Conservation (phyloP, 2,329 filamentous ascomycete species). For the Pyrenophora seminiperda region DNA sequence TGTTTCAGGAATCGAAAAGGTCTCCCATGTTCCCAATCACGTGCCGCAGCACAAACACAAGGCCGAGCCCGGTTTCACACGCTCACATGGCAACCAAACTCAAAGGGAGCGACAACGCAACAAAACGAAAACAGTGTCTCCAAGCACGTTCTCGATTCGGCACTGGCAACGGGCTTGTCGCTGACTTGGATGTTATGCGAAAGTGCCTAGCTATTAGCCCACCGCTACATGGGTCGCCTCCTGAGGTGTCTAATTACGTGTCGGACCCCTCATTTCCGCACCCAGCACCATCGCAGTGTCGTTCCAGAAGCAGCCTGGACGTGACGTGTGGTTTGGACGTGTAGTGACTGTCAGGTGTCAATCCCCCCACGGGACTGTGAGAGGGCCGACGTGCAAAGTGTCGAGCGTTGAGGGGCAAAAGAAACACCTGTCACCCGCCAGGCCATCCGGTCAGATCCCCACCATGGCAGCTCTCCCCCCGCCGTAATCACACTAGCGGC, state of each 20-base stretch:
- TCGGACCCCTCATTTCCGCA: slow-evolving; percentile 16
- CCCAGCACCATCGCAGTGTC: slow-evolving; percentile 5
- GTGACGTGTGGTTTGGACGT: slow-evolving; percentile 4
- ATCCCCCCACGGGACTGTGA: neutral
- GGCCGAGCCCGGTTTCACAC: too few species aligned
- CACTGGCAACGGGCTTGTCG: too few species aligned
- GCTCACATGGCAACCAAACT: too few species aligned
- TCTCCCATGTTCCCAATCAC: too few species aligned
- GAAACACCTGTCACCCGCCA: neutral
- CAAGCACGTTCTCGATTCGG: too few species aligned
- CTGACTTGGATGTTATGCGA: too few species aligned
- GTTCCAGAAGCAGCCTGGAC: neutral
- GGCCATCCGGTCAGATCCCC: neutral
- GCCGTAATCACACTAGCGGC: slow-evolving; percentile 17
- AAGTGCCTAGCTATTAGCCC: neutral
- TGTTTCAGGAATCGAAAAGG: too few species aligned
- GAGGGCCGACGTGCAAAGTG: neutral
- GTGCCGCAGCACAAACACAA: too few species aligned
- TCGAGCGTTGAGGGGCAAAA: neutral
- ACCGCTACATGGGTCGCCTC: slow-evolving; percentile 1
- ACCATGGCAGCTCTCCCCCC: neutral
- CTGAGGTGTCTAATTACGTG: slow-evolving; percentile 11
- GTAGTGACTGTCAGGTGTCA: neutral
- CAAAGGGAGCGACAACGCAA: too few species aligned
- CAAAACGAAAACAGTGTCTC: too few species aligned